Conservation (phyloP, 2,329 filamentous ascomycete species). For the Ophiostoma himal-ulmi region DNA sequence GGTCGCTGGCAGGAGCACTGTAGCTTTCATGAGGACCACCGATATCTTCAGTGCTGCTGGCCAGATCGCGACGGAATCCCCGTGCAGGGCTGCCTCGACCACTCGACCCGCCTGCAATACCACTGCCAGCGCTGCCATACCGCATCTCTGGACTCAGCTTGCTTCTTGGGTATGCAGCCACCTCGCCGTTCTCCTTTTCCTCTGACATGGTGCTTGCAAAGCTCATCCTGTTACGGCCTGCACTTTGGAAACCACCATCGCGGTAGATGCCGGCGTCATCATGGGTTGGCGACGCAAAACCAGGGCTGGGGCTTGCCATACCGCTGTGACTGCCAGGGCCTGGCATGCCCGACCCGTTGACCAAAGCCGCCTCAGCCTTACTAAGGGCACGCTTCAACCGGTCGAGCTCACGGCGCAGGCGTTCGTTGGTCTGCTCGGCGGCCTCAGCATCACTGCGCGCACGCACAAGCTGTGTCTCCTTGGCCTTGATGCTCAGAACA, state of each 20-base stretch:
- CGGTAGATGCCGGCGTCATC: constrained; percentile 58
- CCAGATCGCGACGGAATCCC: constrained; percentile 41
- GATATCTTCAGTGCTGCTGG: constrained; percentile 23
- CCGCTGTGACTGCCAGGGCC: constrained; percentile 25
- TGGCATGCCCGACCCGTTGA: constrained; percentile 9
- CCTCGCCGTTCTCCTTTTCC: constrained; percentile 68
- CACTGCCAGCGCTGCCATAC: constrained; percentile 40
- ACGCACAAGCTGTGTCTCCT: constrained; percentile 92
- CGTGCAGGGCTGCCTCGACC: constrained; percentile 56
- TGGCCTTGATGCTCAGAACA: constrained; percentile 93
- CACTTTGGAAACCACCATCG: constrained; percentile 40
- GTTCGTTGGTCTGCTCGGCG: constrained; percentile 78
- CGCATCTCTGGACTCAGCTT: constrained; percentile 53
- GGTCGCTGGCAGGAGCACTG: background rate
- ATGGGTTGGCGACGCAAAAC: constrained; percentile 46
- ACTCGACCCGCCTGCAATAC: constrained; percentile 36
- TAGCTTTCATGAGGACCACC: background rate
- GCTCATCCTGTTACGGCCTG: constrained; percentile 50
- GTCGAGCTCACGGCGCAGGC: constrained; percentile 81
- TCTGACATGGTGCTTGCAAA: constrained; percentile 63
- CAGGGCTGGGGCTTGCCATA: constrained; percentile 33
- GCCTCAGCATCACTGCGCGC: constrained; percentile 85
- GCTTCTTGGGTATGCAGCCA: constrained; percentile 39
- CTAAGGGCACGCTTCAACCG: constrained; percentile 81
- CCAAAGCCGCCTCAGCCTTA: constrained; percentile 46